These are phyloP conservation scores for Isabelozyma rhagii DNA, from an alignment of 805 yeast genomes.

Conservation along the genomic window DNA sequence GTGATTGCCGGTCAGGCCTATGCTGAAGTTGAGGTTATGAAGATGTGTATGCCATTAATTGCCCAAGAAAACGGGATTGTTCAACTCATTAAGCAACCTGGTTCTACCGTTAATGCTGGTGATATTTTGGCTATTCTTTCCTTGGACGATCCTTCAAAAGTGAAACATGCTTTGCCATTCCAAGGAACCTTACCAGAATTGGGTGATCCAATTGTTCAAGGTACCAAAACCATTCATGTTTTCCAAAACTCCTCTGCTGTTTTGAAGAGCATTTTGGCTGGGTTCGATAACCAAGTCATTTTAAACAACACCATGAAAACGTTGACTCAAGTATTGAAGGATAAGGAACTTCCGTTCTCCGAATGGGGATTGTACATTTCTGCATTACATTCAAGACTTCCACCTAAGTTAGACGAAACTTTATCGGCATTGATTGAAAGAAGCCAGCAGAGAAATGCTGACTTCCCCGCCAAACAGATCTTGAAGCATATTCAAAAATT, in stretches of 20 bases:
- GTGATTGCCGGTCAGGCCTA: conserved; percentile 86
- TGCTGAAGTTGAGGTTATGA: conserved; percentile 99
- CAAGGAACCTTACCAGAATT: conserved; percentile 90
- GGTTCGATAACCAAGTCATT: conserved; percentile 94
- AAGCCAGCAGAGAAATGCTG: conserved; percentile 60
- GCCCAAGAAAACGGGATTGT: conserved; percentile 92
- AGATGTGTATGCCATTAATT: conserved; percentile 97
- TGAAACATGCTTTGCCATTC: conserved; percentile 92
- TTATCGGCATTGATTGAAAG: conserved; percentile 67
- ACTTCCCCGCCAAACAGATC: conserved; percentile 91
- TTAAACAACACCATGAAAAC: conserved; percentile 79
- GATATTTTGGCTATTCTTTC: conserved; percentile 94
- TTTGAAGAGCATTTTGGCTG: conserved; percentile 76
- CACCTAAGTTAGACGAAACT: conserved; percentile 67
- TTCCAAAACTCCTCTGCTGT: conserved; percentile 58
- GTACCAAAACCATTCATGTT: conserved; percentile 79
- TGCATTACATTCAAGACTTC: conserved; percentile 89
- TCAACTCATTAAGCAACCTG: conserved; percentile 94
- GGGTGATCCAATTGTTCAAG: conserved; percentile 80
- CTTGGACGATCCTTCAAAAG: conserved; percentile 94
- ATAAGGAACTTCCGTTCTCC: conserved; percentile 83
- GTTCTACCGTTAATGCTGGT: conserved; percentile 95
- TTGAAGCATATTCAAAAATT: conserved; percentile 67
- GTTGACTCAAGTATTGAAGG: conserved; percentile 68
- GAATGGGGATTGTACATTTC: conserved; percentile 87